phyloP scores from a whole-genome alignment of 805 yeast species.

The Sugiyamaella mastotermitis region DNA sequence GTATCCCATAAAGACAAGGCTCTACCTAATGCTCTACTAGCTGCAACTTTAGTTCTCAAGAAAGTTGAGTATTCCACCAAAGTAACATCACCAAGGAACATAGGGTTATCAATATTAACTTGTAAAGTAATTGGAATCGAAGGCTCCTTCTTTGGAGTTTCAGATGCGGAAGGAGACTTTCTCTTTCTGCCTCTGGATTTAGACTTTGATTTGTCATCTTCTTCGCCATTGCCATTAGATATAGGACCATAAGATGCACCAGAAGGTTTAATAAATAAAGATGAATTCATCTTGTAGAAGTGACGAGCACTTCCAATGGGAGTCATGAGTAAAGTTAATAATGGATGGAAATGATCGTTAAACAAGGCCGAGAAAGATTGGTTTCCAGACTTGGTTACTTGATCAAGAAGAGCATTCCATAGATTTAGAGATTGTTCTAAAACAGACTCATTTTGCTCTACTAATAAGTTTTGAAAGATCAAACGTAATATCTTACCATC shows the following conservation, averaged over 20 bases:
- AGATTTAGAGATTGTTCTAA: constrained; percentile 56
- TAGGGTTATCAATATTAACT: constrained; percentile 89
- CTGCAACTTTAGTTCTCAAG: constrained; percentile 66
- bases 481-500: constrained; percentile 67
- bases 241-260: constrained; percentile 39
- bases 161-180: constrained; percentile 24
- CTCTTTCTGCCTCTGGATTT: constrained; percentile 16
- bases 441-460: constrained; percentile 81
- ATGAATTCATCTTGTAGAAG: constrained; percentile 75
- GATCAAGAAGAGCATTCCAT: constrained; percentile 46
- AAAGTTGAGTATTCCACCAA: constrained; percentile 72
- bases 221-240: constrained; percentile 22
- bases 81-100: constrained; percentile 84
- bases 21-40: constrained; percentile 70
- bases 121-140: constrained; percentile 21
- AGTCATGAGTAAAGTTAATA: constrained; percentile 69
- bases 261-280: constrained; percentile 73
- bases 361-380: constrained; percentile 46
- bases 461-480: constrained; percentile 76
- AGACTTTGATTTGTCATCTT: constrained; percentile 5
- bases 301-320: constrained; percentile 93
- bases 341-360: constrained; percentile 47
- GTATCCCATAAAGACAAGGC: constrained; percentile 25
- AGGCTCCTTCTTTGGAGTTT: constrained; percentile 11
- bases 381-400: constrained; percentile 27